Evolutionary conservation across 2,329 filamentous ascomycete species (phyloP).

Genomic region (Stemphylium beticola): DNA sequence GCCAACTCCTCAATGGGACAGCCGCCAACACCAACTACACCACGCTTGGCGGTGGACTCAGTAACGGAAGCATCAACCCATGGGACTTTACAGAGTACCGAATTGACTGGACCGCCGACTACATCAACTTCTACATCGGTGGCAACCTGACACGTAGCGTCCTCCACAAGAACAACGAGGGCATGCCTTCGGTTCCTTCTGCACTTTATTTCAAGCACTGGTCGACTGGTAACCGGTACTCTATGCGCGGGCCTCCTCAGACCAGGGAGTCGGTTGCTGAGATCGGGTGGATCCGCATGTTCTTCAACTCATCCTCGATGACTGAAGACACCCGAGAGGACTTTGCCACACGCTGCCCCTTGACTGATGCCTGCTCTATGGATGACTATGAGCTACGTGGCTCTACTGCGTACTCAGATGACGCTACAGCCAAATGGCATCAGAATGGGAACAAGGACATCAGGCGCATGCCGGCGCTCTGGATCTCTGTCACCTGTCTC

Average conservation of each 20-base stretch:
- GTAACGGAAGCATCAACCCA: constrained; percentile 44
- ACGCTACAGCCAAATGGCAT: constrained; percentile 38
- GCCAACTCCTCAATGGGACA: constrained; percentile 36
- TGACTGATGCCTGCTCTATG: constrained; percentile 42
- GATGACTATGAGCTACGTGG: constrained; percentile 45
- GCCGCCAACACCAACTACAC: constrained; percentile 48
- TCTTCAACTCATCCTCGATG: constrained; percentile 58
- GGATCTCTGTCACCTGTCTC: constrained; percentile 41
- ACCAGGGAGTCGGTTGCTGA: constrained; percentile 49
- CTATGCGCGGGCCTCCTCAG: constrained; percentile 54
- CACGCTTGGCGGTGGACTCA: constrained; percentile 35
- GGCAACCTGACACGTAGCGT: constrained; percentile 45
- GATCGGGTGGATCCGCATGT: constrained; percentile 55
- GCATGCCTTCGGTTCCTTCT: constrained; percentile 51
- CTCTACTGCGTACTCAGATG: constrained; percentile 32
- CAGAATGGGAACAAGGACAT: constrained; percentile 31
- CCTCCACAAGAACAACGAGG: constrained; percentile 40
- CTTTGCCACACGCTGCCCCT: constrained; percentile 9
- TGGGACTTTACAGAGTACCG: constrained; percentile 56
- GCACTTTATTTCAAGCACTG: constrained; percentile 57
- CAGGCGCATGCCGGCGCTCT: constrained; percentile 40
- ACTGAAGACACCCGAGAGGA: constrained; percentile 20
- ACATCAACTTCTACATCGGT: constrained; percentile 53
- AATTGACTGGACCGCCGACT: constrained; percentile 56
- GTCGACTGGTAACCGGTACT: constrained; percentile 54